Percentiles rank a stretch among this genome's conserved stretches.
Evolutionary conservation across 257 asterid species (phyloP).

Genomic region (Avicennia marina): DNA sequence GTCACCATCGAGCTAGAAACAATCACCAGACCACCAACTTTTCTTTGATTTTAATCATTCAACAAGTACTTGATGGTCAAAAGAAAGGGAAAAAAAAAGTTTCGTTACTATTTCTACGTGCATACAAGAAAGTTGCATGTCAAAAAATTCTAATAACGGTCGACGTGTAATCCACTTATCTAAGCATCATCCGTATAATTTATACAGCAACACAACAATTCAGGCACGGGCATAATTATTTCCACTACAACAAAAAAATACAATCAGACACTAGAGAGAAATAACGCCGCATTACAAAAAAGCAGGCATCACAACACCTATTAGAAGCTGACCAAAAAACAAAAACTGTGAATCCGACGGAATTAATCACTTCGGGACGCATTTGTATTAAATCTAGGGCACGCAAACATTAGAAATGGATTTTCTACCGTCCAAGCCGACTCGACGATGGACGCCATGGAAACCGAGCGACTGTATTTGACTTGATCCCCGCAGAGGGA

Average conservation of each 20-base stretch:
- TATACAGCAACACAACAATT: neutral
- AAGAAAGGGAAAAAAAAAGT: no score
- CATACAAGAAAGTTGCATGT: no score
- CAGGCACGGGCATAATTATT: neutral
- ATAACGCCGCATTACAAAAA: neutral
- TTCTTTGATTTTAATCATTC: neutral
- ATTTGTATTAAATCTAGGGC: conserved; percentile 27
- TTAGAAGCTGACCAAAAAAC: conserved; percentile 4
- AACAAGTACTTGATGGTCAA: no score
- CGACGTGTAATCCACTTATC: no score
- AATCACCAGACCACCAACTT: neutral
- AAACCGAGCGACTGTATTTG: conserved; percentile 5
- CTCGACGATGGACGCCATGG: conserved; percentile 32
- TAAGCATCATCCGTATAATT: neutral
- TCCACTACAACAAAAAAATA: neutral
- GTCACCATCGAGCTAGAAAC: neutral
- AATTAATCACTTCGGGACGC: neutral
- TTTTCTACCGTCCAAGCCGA: conserved; percentile 30
- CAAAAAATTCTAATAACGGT: no score
- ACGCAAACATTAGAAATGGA: neutral
- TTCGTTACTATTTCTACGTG: neutral
- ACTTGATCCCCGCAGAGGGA: conserved; percentile 14
- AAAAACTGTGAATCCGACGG: conserved; percentile 1
- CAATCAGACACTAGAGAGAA: neutral
- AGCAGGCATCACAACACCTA: neutral